Evolutionary conservation across 352 stramenopile genomes (phyloP).

Genomic region (Phytophthora megakarya): DNA sequence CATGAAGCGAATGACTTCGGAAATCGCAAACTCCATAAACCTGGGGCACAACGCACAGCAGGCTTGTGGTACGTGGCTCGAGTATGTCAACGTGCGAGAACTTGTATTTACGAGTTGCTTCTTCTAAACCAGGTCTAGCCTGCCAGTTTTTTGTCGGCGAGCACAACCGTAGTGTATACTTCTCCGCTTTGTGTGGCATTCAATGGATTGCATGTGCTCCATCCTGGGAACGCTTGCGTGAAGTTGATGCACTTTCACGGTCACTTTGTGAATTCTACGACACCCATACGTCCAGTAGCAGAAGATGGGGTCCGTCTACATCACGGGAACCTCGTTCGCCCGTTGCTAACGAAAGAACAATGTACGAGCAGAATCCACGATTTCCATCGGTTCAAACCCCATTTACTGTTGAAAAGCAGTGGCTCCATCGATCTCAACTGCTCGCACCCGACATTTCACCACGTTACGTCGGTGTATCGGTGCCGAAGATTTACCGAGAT

Average conservation of each 20-base stretch:
- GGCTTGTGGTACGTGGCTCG: constrained; percentile 39
- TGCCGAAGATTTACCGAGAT: constrained; percentile 64
- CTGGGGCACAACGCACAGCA: constrained; percentile 35
- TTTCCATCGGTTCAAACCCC: constrained; percentile 66
- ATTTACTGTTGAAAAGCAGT: constrained; percentile 49
- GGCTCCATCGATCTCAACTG: constrained; percentile 53
- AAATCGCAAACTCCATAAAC: constrained; percentile 64
- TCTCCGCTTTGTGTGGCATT: constrained; percentile 49
- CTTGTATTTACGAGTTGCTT: not conserved
- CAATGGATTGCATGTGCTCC: constrained; percentile 45
- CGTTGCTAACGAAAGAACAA: not conserved
- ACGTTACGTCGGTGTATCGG: constrained; percentile 51
- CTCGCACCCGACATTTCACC: constrained; percentile 56
- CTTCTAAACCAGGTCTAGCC: constrained; percentile 34
- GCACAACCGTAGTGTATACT: constrained; percentile 39
- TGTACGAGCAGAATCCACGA: constrained; percentile 64
- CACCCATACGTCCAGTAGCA: not conserved
- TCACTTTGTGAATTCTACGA: constrained; percentile 38
- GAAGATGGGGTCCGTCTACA: not conserved
- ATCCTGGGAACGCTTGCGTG: constrained; percentile 49
- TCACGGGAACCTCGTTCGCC: constrained; percentile 1
- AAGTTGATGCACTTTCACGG: constrained; percentile 46
- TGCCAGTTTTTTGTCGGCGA: constrained; percentile 68
- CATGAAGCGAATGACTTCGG: constrained; percentile 60
- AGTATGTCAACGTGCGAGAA: too few species aligned